Percentiles rank a stretch among this genome's conserved stretches.
Evolutionary conservation across 225 moss, liverwort and hornwort genomes (phyloP).

Genomic region (Pseudisothecium myosuroides): DNA sequence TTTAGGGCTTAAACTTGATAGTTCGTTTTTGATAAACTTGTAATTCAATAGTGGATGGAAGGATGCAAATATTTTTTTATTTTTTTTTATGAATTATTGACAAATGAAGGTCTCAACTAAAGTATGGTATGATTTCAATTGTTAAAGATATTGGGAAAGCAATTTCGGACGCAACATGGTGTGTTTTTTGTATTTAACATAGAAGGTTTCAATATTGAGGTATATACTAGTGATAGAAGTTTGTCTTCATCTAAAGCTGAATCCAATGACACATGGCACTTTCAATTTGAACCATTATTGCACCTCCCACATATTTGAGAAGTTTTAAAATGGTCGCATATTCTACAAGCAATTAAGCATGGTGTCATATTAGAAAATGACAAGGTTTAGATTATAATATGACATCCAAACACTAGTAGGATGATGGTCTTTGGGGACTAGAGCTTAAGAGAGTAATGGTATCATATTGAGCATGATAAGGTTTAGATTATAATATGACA

Average conservation of each 20-base stretch:
- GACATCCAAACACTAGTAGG: too few species aligned
- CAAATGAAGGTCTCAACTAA: neutral
- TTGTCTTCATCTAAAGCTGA: too few species aligned
- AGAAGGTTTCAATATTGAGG: neutral
- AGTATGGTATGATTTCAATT: neutral
- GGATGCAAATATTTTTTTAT: accelerated
- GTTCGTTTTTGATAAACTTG: neutral
- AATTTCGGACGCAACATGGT: neutral
- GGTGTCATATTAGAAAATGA: neutral
- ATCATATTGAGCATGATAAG: too few species aligned
- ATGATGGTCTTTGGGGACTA: neutral
- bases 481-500: too few species aligned
- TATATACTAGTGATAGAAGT: neutral
- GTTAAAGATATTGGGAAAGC: neutral
- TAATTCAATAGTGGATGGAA: neutral
- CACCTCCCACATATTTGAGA: neutral
- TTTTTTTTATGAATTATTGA: neutral
- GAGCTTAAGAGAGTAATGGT: neutral
- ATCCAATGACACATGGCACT: too few species aligned
- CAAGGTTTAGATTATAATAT: neutral
- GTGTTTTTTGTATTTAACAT: too few species aligned
- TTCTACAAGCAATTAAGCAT: neutral
- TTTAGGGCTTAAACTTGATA: too few species aligned
- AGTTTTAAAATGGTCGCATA: neutral
- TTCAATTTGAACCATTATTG: neutral